A percentile compares a stretch with the other conserved stretches of the same genome.
Conservation (phyloP, 2,329 filamentous ascomycete genomes). For the Sarocladium strictum region DNA sequence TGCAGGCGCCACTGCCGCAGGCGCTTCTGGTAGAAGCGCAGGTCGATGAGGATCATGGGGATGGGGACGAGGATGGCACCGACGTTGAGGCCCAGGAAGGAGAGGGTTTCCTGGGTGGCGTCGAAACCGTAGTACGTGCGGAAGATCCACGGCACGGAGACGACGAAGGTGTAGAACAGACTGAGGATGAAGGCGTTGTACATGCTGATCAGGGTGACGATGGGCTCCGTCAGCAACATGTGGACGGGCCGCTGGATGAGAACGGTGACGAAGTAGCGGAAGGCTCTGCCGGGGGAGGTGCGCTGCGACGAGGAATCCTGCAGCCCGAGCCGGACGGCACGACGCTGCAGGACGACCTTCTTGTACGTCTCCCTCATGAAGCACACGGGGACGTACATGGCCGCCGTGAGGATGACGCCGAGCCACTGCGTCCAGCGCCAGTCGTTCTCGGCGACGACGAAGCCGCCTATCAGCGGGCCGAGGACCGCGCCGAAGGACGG, state of each 20-base stretch:
- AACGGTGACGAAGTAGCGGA: constrained; percentile 30
- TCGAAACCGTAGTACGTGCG: constrained; percentile 53
- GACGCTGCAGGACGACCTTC: constrained; percentile 45
- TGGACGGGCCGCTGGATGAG: constrained; percentile 59
- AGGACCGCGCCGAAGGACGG: constrained; percentile 61
- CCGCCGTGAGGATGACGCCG: constrained; percentile 30
- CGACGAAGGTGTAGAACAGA: constrained; percentile 54
- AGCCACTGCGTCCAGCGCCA: constrained; percentile 54
- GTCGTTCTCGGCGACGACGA: constrained; percentile 55
- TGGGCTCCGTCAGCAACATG: constrained; percentile 64
- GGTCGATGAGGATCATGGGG: constrained; percentile 39
- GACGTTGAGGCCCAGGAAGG: constrained; percentile 63
- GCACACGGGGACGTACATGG: constrained; percentile 52
- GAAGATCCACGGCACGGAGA: constrained; percentile 62
- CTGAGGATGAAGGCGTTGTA: constrained; percentile 60
- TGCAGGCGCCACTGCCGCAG: constrained; percentile 40
- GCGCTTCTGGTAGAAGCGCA: constrained; percentile 48
- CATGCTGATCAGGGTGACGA: constrained; percentile 58
- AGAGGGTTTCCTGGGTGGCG: constrained; percentile 50
- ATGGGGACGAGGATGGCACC: constrained; percentile 51
- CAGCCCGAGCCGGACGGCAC: constrained; percentile 32
- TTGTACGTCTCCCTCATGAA: constrained; percentile 59
- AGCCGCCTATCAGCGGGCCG: constrained; percentile 61
- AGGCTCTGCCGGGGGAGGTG: constrained; percentile 18
- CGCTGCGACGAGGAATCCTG: constrained; percentile 19